Conservation (phyloP, 148 eudicot genomes). For the Rhododendron simsii region DNA sequence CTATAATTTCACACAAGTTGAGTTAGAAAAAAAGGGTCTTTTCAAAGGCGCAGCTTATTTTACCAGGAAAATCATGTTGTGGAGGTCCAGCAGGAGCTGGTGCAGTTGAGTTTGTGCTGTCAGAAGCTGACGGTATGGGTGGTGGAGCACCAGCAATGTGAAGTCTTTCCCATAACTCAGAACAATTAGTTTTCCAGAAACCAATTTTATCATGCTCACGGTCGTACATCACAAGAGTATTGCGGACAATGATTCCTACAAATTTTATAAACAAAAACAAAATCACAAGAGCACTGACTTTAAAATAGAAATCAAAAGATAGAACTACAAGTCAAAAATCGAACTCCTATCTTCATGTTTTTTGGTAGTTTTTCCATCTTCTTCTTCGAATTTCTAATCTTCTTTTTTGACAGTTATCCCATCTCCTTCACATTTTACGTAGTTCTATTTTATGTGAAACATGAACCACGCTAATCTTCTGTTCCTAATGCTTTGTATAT, state of each 20-base stretch:
- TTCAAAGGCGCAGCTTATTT: constrained; percentile 1
- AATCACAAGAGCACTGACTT: not conserved
- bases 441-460: not conserved
- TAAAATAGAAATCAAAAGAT: not conserved
- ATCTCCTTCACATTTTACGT: not conserved
- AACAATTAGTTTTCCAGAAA: constrained; percentile 98
- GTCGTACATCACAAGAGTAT: constrained; percentile 89
- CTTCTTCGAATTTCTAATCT: not conserved
- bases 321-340: not conserved
- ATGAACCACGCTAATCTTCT: not conserved
- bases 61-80: constrained; percentile 45
- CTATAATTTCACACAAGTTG: not conserved
- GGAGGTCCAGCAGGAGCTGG: constrained; percentile 12
- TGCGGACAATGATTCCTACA: constrained; percentile 82
- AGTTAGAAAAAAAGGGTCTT: not conserved
- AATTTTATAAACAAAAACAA: not conserved
- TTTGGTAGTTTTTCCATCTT: not conserved
- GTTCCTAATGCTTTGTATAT: not conserved
- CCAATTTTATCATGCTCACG: constrained; percentile 84
- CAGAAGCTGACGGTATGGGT: constrained; percentile 30
- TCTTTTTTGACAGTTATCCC: not conserved
- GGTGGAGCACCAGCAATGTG: constrained; percentile 40
- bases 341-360: not conserved
- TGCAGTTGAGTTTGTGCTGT: constrained; percentile 25
- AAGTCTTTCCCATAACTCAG: constrained; percentile 78